Evolutionary conservation across 2,329 filamentous ascomycete genomes (phyloP).

Genomic region (Lachnellula subtilissima): DNA sequence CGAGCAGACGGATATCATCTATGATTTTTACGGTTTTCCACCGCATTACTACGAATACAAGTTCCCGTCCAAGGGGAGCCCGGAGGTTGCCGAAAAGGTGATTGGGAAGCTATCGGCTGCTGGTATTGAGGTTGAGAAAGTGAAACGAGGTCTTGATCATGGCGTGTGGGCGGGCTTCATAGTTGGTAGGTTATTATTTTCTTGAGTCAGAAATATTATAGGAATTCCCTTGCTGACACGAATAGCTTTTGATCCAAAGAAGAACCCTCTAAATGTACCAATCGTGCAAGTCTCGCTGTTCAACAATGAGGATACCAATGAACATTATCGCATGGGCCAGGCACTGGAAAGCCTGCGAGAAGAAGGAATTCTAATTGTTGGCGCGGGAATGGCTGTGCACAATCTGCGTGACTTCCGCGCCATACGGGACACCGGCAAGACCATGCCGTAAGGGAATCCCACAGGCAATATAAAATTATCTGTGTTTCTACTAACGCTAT

Average conservation of each 20-base stretch:
- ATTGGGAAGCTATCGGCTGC: conserved; percentile 50
- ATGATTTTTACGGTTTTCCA: conserved; percentile 74
- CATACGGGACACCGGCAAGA: conserved; percentile 42
- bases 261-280: conserved; percentile 59
- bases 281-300: conserved; percentile 70
- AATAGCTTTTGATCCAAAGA: conserved; percentile 18
- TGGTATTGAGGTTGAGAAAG: conserved; percentile 55
- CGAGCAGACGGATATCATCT: conserved; percentile 60
- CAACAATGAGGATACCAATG: conserved; percentile 55
- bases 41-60: conserved; percentile 62
- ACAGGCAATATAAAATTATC: conserved; percentile 1
- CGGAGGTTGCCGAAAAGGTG: conserved; percentile 54
- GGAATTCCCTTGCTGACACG: conserved; percentile 6
- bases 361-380: conserved; percentile 62
- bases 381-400: conserved; percentile 72
- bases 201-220: conserved; percentile 3
- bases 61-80: conserved; percentile 60
- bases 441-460: conserved; percentile 51
- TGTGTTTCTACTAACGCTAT: conserved; percentile 9
- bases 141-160: conserved; percentile 65
- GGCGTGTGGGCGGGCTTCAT: conserved; percentile 66
- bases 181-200: conserved; percentile 12
- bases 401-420: conserved; percentile 55
- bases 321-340: conserved; percentile 62
- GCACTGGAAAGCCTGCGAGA: conserved; percentile 61